Percentiles rank a stretch among this genome's conserved stretches.
phyloP scores from a whole-genome alignment of 148 eudicot species.

The Diospyros lotus region DNA sequence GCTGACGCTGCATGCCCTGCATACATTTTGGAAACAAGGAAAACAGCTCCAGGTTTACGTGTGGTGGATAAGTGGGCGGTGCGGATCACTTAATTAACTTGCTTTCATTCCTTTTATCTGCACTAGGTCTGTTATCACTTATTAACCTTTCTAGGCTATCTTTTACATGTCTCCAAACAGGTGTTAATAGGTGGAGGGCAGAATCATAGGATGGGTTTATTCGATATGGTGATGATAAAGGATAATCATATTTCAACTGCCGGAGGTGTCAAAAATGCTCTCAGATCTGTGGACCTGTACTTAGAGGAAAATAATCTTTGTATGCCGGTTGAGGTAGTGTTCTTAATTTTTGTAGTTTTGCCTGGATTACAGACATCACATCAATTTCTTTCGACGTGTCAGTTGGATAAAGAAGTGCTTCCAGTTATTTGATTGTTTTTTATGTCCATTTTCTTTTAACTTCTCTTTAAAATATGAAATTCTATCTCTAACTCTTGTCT shows the following conservation, averaged over 20 bases:
- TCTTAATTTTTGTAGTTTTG: constrained; percentile 11
- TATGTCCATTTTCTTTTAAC: neutral
- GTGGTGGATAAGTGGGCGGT: constrained; percentile 99
- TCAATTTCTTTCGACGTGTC: neutral
- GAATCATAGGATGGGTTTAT: constrained; percentile 93
- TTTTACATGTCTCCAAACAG: constrained; percentile 30
- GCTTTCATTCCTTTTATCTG: neutral
- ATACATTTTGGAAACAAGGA: constrained; percentile 77
- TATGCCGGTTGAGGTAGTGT: constrained; percentile 88
- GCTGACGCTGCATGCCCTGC: constrained; percentile 94
- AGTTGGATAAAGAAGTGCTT: neutral
- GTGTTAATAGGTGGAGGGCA: constrained; percentile 92
- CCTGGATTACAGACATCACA: neutral
- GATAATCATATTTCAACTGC: constrained; percentile 95
- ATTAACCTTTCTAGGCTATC: neutral
- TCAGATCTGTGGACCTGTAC: constrained; percentile 71
- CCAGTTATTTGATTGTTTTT: neutral
- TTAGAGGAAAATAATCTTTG: constrained; percentile 66
- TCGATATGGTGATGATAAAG: constrained; percentile 95
- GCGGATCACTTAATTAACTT: constrained; percentile 34
- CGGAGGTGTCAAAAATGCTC: constrained; percentile 77
- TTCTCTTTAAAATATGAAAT: neutral
- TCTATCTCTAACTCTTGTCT: neutral
- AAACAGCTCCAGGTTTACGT: constrained; percentile 94
- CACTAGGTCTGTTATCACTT: neutral